Conservation (phyloP, 306 rosid species). For the Dryas octopetala region DNA sequence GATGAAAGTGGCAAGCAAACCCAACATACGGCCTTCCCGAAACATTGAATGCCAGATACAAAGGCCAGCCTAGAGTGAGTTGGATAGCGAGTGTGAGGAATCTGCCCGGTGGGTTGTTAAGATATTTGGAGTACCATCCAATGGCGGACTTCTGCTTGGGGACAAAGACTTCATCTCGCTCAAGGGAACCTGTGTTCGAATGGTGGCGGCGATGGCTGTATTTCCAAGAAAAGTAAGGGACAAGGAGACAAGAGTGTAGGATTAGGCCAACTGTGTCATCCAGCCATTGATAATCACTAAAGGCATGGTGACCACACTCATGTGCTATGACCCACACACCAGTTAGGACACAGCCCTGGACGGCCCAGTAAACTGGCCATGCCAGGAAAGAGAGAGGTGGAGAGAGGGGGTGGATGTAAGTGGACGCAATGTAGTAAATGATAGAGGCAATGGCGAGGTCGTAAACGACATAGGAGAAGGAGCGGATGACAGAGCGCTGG, state of each 20-base stretch:
- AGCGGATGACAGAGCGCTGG: slow-evolving; percentile 55
- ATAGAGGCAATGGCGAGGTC: slow-evolving; percentile 51
- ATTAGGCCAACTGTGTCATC: slow-evolving; percentile 88
- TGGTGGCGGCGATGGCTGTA: slow-evolving; percentile 98
- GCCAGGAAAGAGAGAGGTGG: slow-evolving; percentile 37
- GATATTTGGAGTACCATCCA: slow-evolving; percentile 65
- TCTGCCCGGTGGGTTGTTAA: slow-evolving; percentile 83
- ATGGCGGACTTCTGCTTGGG: slow-evolving; percentile 58
- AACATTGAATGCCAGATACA: slow-evolving; percentile 70
- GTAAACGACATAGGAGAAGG: slow-evolving; percentile 56
- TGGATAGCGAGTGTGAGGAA: slow-evolving; percentile 45
- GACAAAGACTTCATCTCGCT: slow-evolving; percentile 91
- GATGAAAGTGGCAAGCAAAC: slow-evolving; percentile 85
- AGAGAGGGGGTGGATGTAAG: slow-evolving; percentile 46
- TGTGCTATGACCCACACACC: slow-evolving; percentile 98
- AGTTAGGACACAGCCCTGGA: slow-evolving; percentile 83
- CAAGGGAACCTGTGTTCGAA: slow-evolving; percentile 85
- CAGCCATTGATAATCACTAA: slow-evolving; percentile 88
- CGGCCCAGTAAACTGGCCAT: slow-evolving; percentile 59
- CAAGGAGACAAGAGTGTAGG: slow-evolving; percentile 85
- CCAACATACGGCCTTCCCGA: slow-evolving; percentile 57
- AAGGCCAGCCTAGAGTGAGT: slow-evolving; percentile 74
- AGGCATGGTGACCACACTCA: slow-evolving; percentile 98
- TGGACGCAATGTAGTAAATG: slow-evolving; percentile 44
- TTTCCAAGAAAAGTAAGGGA: slow-evolving; percentile 97